Evolutionary conservation across 768 basidiomycete species (phyloP), one percentile per base, ranked within the genome.

Genomic region (Amanita inopinata): DNA sequence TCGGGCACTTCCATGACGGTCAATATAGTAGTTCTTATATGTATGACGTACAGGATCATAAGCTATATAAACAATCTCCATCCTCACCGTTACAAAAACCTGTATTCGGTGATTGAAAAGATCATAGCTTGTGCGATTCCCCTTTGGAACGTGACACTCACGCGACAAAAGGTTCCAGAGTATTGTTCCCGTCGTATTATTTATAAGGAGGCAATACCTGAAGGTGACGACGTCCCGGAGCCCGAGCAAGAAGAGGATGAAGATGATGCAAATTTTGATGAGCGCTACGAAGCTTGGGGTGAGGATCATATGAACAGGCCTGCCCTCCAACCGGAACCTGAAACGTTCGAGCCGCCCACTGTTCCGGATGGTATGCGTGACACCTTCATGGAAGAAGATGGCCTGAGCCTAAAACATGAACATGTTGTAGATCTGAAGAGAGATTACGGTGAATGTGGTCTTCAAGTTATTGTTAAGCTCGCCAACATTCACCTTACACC

Each of bases 61-160:
- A 56, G 57, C 17, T 65, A 67, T 47, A 64, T 66, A 50, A 65
- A 65, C 45, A 63, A 62, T 32, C 50, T 66, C 5, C 53, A 63
- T 41, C 64, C 61, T 6, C 40, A 49, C 3, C 32, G 38, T 11
- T 47, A 49, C 42, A 23, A 20, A 30, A 35, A 50, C 33, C 51
- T 62, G 5, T 56, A 56, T 46, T 12, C 17, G 30, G 43, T 49
- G 20, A 46, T 61, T 18, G 53, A 59, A 33, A 24, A 53, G 18
- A 30, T 58, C 15, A 51, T 60, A 34, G 40, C 37, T 1, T 27
- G 34, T n/a, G 52, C 53, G 32, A 50, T 61, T 24, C 57, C 58
- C 2, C 49, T 60, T 11, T 60, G 57, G 52, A 53, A 58, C 34
- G 31, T 34, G 30, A 49, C 50, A 4, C 49, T 58, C n/a, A 56